A percentile compares a stretch with the other conserved stretches of the same genome.
Conservation (phyloP, 225 moss, liverwort and hornwort genomes). For the Lunularia cruciata region DNA sequence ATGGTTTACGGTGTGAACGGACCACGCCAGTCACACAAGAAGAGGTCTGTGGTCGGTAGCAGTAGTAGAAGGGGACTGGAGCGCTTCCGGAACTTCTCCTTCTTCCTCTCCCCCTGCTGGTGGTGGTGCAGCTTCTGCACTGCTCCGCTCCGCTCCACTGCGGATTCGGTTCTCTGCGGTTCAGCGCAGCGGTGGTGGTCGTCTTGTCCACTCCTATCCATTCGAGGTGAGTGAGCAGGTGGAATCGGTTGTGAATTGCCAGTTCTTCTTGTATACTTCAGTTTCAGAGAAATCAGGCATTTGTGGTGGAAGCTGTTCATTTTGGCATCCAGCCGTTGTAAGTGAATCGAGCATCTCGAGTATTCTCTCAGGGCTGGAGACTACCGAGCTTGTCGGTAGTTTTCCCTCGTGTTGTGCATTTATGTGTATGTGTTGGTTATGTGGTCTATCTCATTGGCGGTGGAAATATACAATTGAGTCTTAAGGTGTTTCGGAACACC, state of each 20-base stretch:
- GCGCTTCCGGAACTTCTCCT: too few relatives aligned
- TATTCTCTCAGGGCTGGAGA: not conserved
- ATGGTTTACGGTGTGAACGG: not conserved
- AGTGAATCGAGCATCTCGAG: not conserved
- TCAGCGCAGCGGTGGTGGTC: conserved; percentile 1
- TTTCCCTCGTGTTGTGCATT: too few relatives aligned
- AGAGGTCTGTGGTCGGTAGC: not conserved
- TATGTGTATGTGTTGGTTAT: too few relatives aligned
- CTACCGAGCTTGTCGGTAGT: not conserved
- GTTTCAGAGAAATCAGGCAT: too few relatives aligned
- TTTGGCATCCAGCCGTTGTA: too few relatives aligned
- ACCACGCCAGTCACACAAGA: not conserved
- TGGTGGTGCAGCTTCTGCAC: not conserved
- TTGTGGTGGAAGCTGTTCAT: too few relatives aligned
- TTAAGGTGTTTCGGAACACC: too few relatives aligned
- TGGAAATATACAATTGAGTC: too few relatives aligned
- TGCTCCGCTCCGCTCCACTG: not conserved
- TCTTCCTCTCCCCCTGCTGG: not conserved
- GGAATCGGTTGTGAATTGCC: not conserved
- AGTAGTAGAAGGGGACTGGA: conserved; percentile 6
- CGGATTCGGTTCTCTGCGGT: not conserved
- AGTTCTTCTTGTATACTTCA: not conserved
- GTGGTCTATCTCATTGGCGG: too few relatives aligned
- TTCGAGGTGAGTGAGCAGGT: not conserved
- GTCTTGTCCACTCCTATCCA: not conserved